Base-by-base conservation (phyloP, 2,329 filamentous ascomycete genomes). In the Neopestalotiopsis clavispora region DNA sequence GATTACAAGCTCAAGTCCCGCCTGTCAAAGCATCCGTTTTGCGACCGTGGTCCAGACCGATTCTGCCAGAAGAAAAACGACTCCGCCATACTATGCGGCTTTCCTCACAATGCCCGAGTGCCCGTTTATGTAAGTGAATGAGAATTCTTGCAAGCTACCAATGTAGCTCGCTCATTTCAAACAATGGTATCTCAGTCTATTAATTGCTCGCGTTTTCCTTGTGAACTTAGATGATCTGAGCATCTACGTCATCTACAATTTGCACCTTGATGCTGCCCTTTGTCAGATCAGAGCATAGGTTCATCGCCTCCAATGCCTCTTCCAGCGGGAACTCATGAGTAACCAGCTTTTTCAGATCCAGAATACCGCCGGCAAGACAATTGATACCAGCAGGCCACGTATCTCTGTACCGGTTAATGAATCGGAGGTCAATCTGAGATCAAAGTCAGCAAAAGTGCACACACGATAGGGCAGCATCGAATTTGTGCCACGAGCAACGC, bases 331-430 rank as follows among this genome's bases (percentile, higher is more conserved):
- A 91, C 1, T 81, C 83, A 76, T 93, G 90, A 12, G 90, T 89
- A 3, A 92, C 86, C 20, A 92, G 78, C 63, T 84, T 85, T 74
- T 89, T 89, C 23, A 91, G 80, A 74, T 92, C 85, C 9, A 93
- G 75, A 1, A 92, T 83, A 0, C 86, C 86, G 3, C 89, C 87
- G 56, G 83, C 84, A 34, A 93, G 75, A 62, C 87, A 88, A 6
- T 86, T 83, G 42, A 93, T 90, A 0, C 88, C 91, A 0, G 87
- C 85, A 0, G 90, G 90, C 90, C 91, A 93, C 0, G 90, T 92
- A 74, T 92, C 89, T 56, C 86, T 83, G 75, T 92, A 93, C 7
- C 91, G 84, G 77, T 93, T 92, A 75, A 92, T 92, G 79, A 93
- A 93, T 49, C 86, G 87, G 32, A 93, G 81, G 72, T 92, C 84